Percentiles rank a stretch among this genome's conserved stretches.
phyloP scores from a whole-genome alignment of 345 rosid genomes.

The Hibiscus tridactylites region DNA sequence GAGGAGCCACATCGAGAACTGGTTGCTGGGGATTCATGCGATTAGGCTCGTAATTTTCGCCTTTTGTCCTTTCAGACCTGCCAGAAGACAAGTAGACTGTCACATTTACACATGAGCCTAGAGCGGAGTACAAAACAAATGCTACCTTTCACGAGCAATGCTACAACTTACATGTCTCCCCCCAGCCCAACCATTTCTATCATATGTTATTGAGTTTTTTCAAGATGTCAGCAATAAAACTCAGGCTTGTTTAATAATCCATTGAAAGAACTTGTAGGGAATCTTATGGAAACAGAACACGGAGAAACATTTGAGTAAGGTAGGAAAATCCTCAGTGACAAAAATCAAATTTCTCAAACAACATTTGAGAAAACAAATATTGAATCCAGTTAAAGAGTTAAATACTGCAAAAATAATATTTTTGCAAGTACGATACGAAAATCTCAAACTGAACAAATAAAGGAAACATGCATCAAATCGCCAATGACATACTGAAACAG shows the following conservation, averaged over 20 bases:
- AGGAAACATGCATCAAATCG: constrained; percentile 1
- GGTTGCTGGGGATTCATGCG: constrained; percentile 4
- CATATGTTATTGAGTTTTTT: background rate
- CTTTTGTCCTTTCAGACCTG: background rate
- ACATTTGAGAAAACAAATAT: background rate
- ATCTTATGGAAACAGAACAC: background rate
- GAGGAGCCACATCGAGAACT: constrained; percentile 16
- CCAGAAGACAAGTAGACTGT: background rate
- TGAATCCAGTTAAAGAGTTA: background rate
- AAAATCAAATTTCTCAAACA: background rate
- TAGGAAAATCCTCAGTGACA: background rate
- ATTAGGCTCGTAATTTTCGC: background rate
- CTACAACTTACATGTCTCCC: background rate
- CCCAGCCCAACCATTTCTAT: background rate
- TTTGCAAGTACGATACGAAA: background rate
- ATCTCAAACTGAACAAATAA: background rate
- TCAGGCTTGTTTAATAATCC: background rate
- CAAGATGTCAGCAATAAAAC: background rate
- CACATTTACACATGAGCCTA: background rate
- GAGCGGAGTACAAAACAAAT: background rate
- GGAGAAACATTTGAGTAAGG: background rate
- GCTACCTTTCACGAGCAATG: background rate
- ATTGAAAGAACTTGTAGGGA: background rate
- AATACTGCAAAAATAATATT: background rate
- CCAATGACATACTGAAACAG: background rate